Evolutionary conservation across 495 filamentous ascomycete species (phyloP), one percentile per base, ranked within the genome.

Genomic region (Chaetomium tenue): DNA sequence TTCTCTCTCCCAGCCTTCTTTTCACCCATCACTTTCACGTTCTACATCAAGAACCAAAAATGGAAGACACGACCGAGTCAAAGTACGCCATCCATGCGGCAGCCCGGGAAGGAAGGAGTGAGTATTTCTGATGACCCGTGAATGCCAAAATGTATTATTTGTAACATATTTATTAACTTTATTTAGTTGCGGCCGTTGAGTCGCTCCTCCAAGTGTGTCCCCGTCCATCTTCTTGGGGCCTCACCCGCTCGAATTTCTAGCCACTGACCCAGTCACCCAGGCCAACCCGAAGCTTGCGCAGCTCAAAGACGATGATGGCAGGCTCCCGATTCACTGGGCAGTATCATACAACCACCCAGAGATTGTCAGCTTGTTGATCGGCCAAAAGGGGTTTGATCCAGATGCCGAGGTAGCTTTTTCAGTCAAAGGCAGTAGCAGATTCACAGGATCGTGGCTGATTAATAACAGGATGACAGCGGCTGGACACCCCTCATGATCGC

Each of bases 401-500:
- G 94, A 98, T 77, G 89, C 88, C 46, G 87, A 92, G 75, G 90
- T 92, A 70, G 20, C 77, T 59, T n/a, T 51, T 28, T 37, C 11
- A 6, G 22, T 37, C 15, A 0, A n/a, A 20, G 30, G 12, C 22
- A 13, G n/a, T n/a, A n/a, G n/a, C 13, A 9, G 11, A 13, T 23
- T 23, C 23, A 23, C 25, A 33, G 6, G 7, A 39, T 1, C 39
- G 20, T n/a, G 8, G 11, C 63, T 66, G 26, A 60, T 54, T 11
- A 20, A 33, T 16, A 26, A 16, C 22, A 63, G 86, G 94, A 98
- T 73, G 92, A 88, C 20, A 88, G 87, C 11, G 93, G 93, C 58
- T 98, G 94, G 94, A 95, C 93, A 13, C 89, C 91, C 1, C 81
- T 97, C 26, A 97, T 97, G 93, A 97, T 97, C 58, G 89, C 93